Base-by-base conservation (phyloP, 1,284 basidiomycete species). In the Athelia sp. region DNA sequence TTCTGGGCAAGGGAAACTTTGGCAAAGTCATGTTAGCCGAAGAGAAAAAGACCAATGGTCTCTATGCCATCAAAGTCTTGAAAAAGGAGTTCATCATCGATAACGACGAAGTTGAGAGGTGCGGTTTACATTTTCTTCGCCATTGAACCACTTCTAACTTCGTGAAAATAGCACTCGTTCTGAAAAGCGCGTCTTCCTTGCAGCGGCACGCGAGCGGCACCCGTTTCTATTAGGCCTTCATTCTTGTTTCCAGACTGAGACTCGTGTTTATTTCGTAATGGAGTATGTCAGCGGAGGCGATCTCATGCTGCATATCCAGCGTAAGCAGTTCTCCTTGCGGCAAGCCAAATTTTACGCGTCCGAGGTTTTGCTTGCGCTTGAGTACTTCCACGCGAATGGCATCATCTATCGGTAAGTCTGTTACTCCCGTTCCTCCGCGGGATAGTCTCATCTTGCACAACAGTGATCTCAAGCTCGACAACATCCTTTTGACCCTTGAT, bases 41-140 rank as follows among this genome's bases (percentile, higher is more conserved):
- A 70, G 97, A 99, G 76, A 99, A 98, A 81, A 84, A 80, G 62
- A 81, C 84, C 23, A 93, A 84, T 61, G 83, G 81, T 52, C 70
- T 99, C 52, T 99, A 91, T 67, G 97, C 97, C n/a, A 98, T 99
- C 79, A 99, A 99, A 72, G 97, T 99, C 34, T 70, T 99, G 65
- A 99, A 99, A 78, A 99, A 99, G 69, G 97, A 99, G 72, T 99
- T 99, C 63, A 99, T 99, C 68, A 99, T 99, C 59, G 97, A 99
- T 66, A 99, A 99, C 59, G 97, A 99, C 70, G 97, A 99, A 74
- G 94, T 99, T 4, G 97, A 99, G 73, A 97, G 93, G 94, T 93
- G 54, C 50, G 75, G 62, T 13, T 51, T 13, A 26, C 18, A 26
- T 47, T 17, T 29, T 40, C 13, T 18, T 22, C 26, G 21, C 4